These are phyloP conservation scores for Petunia secreta DNA, from an alignment of 257 asterid species.

Conservation along the genomic window DNA sequence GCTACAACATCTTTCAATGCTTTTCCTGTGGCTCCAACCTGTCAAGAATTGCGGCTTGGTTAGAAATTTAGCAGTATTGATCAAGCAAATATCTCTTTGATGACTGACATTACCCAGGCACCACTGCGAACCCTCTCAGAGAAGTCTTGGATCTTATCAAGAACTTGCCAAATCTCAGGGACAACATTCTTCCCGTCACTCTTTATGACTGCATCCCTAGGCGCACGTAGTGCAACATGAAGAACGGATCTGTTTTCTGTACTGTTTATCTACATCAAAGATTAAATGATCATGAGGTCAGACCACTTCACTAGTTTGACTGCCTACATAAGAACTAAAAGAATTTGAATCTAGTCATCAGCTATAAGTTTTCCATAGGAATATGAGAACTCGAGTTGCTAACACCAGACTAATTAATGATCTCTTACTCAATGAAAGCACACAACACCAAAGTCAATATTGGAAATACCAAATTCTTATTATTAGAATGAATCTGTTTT, in stretches of 20 bases:
- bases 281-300: conserved; percentile 26
- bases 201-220: conserved; percentile 75
- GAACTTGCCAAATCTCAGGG: conserved; percentile 97
- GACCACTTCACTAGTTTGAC: not conserved
- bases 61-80: conserved; percentile 27
- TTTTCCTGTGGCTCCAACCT: conserved; percentile 99
- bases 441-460: conserved; percentile 5
- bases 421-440: conserved; percentile 8
- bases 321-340: not conserved
- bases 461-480: not conserved
- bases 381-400: not conserved
- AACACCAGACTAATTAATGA: not conserved
- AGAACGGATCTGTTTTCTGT: conserved; percentile 97
- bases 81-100: conserved; percentile 23
- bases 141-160: conserved; percentile 88
- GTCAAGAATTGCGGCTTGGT: conserved; percentile 28
- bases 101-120: conserved; percentile 73
- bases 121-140: conserved; percentile 94
- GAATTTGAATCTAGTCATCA: not conserved
- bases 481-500: not conserved
- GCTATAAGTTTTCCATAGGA: conserved; percentile 10
- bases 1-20: conserved; percentile 85
- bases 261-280: conserved; percentile 73
- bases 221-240: conserved; percentile 95
- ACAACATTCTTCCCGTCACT: conserved; percentile 97